These are phyloP conservation scores for Exobasidium cylindrosporum DNA, from an alignment of 1,284 basidiomycete species.

Conservation along the genomic window DNA sequence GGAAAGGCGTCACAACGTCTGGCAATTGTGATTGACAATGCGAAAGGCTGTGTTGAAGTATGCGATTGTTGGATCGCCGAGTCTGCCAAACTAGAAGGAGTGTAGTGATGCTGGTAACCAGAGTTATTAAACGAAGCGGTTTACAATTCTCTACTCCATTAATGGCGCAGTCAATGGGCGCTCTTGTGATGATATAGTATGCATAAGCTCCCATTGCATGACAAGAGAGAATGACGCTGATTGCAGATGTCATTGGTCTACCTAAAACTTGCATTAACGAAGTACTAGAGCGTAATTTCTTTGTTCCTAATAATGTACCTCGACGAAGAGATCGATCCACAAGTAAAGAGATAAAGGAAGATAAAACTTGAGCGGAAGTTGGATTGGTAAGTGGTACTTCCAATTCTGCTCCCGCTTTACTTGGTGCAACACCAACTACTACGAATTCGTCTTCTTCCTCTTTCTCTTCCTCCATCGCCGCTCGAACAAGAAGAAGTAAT, in stretches of 20 bases:
- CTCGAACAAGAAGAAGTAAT: not conserved
- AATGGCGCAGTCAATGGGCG: constrained; percentile 5
- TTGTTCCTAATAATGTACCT: not conserved
- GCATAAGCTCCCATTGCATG: not conserved
- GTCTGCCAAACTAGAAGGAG: not conserved
- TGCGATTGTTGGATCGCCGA: not conserved
- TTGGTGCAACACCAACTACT: not conserved
- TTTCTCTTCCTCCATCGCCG: not conserved
- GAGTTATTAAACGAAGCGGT: constrained; percentile 5
- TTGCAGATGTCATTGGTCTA: not conserved
- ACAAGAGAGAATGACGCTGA: not conserved
- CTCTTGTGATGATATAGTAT: not conserved
- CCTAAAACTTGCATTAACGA: constrained; percentile 7
- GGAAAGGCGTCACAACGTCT: not conserved
- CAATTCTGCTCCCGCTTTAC: not conserved
- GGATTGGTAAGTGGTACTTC: constrained; percentile 9
- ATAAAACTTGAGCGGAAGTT: not conserved
- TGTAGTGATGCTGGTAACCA: not conserved
- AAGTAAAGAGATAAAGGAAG: not conserved
- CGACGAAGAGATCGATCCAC: not conserved
- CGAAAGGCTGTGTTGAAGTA: not conserved
- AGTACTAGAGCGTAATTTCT: not conserved
- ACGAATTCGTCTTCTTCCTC: not conserved
- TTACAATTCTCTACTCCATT: constrained; percentile 8
- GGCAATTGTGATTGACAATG: not conserved